phyloP scores from a whole-genome alignment of 164 flowering plant species.

The Malania oleifera region DNA sequence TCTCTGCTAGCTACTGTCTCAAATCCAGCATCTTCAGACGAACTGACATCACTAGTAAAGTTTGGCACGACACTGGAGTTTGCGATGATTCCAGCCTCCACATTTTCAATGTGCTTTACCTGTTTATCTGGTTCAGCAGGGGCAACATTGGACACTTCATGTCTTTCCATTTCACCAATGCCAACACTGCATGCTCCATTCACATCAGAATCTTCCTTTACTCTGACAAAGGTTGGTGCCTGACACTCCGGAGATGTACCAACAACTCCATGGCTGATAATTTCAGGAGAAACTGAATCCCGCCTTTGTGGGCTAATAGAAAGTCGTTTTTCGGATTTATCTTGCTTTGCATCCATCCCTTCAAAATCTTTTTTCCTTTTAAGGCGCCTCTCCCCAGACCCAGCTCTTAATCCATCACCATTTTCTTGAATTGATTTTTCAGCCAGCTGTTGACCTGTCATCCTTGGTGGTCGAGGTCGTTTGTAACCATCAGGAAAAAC shows the following conservation, averaged over 20 bases:
- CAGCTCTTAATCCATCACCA: slow-evolving; percentile 23
- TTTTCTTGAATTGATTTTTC: slow-evolving; percentile 32
- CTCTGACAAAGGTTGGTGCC: background rate
- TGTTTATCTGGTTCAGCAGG: slow-evolving; percentile 2
- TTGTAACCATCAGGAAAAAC: slow-evolving; percentile 80
- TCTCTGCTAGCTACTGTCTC: slow-evolving; percentile 22
- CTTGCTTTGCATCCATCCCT: slow-evolving; percentile 11
- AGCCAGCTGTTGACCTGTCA: slow-evolving; percentile 25
- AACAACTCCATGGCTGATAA: slow-evolving; percentile 7
- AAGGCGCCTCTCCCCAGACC: slow-evolving; percentile 23
- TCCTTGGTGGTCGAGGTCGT: slow-evolving; percentile 51
- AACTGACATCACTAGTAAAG: slow-evolving; percentile 24
- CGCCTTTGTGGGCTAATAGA: slow-evolving; percentile 24
- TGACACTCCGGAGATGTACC: background rate
- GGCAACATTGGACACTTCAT: background rate
- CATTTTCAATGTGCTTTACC: background rate
- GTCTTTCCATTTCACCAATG: background rate
- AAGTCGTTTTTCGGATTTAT: slow-evolving; percentile 15
- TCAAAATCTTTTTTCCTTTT: slow-evolving; percentile 29
- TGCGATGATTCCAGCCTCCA: slow-evolving; percentile 15
- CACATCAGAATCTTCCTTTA: background rate
- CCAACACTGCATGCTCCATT: background rate
- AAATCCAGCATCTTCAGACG: slow-evolving; percentile 21
- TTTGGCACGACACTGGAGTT: slow-evolving; percentile 16
- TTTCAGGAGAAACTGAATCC: slow-evolving; percentile 29